Percentiles rank a stretch among this genome's conserved stretches.
phyloP scores from a whole-genome alignment of 306 rosid genomes.

The Malus orientalis region DNA sequence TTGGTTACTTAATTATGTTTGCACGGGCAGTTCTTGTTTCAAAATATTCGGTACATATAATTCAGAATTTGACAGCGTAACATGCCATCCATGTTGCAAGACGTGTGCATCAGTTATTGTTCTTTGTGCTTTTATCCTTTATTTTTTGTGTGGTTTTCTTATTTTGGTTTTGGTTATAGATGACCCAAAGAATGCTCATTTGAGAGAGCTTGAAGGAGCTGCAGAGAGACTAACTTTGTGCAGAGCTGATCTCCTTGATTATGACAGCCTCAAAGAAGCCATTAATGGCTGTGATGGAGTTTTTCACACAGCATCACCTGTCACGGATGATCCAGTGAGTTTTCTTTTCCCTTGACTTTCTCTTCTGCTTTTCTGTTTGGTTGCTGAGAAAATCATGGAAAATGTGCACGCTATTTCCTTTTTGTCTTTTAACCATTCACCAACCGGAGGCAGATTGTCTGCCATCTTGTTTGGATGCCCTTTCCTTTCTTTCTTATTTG shows the following conservation, averaged over 20 bases:
- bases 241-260: conserved; percentile 73
- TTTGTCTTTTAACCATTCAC: not conserved
- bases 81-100: not conserved
- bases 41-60: not conserved
- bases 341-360: not conserved
- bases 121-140: not conserved
- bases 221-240: conserved; percentile 49
- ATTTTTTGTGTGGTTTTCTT: not conserved
- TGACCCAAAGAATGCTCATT: conserved; percentile 68
- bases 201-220: conserved; percentile 80
- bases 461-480: too few relatives aligned
- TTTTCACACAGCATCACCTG: conserved; percentile 81
- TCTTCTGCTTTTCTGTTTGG: not conserved
- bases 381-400: not conserved
- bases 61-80: not conserved
- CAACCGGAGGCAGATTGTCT: too few relatives aligned
- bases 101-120: not conserved
- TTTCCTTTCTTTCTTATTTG: too few relatives aligned
- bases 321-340: conserved; percentile 76
- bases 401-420: not conserved
- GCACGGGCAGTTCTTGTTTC: too few relatives aligned
- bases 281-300: conserved; percentile 66
- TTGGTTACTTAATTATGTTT: not conserved
- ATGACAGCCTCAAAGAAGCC: conserved; percentile 41
- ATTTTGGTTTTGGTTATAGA: conserved; percentile 20